Evolutionary conservation across 2,329 filamentous ascomycete species (phyloP).

Genomic region (Aspergillus spinulosporus): DNA sequence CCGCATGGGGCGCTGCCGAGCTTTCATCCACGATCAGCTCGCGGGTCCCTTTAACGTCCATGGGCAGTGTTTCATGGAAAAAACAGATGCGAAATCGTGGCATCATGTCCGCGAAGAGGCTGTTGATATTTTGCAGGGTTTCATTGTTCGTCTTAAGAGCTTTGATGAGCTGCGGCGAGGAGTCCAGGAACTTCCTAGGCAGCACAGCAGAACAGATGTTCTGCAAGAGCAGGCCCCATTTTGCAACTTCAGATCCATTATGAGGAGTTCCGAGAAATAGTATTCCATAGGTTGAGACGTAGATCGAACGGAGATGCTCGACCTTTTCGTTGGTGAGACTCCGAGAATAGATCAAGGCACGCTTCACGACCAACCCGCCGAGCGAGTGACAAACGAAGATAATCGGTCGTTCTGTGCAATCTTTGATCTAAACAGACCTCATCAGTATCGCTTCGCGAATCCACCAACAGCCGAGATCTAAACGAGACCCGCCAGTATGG

Average conservation of each 20-base stretch:
- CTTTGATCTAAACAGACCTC: conserved; percentile 34
- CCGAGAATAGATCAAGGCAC: conserved; percentile 66
- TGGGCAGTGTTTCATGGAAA: conserved; percentile 73
- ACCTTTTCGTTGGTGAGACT: conserved; percentile 61
- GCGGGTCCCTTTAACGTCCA: conserved; percentile 64
- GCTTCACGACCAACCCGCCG: conserved; percentile 71
- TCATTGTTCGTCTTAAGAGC: conserved; percentile 74
- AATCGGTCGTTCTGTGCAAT: conserved; percentile 63
- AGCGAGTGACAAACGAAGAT: conserved; percentile 76
- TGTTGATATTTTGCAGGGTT: conserved; percentile 72
- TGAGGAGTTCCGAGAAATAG: conserved; percentile 78
- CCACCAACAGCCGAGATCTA: too few species aligned
- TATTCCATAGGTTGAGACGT: conserved; percentile 72
- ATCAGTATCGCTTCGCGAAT: background rate
- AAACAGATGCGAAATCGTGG: conserved; percentile 72
- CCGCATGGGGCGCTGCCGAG: conserved; percentile 68
- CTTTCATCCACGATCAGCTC: conserved; percentile 67
- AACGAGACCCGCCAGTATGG: too few species aligned
- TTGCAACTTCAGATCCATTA: conserved; percentile 66
- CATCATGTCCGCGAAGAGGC: conserved; percentile 69
- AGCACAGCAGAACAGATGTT: conserved; percentile 66
- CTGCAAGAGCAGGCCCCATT: conserved; percentile 68
- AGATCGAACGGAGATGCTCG: conserved; percentile 67
- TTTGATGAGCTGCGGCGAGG: conserved; percentile 66
- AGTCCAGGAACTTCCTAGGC: conserved; percentile 66